Conservation (phyloP, 768 basidiomycete species). For the Boletus tylopilopsis region DNA sequence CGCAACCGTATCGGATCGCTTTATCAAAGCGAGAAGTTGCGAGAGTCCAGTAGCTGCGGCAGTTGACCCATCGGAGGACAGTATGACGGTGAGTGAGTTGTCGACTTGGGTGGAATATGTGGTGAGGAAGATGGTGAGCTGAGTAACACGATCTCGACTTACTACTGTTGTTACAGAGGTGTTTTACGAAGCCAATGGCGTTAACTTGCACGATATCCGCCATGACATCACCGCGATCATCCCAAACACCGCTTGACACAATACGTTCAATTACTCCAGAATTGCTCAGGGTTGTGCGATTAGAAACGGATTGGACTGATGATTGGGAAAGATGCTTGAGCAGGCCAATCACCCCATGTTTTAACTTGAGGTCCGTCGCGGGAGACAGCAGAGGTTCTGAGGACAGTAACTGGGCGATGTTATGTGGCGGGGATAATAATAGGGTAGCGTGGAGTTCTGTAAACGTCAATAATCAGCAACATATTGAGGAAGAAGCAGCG, state of each 20-base stretch:
- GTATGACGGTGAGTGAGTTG: constrained; percentile 50
- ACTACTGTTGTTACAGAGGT: constrained; percentile 79
- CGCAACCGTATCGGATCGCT: constrained; percentile 75
- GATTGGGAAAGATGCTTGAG: constrained; percentile 83
- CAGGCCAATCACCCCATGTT: constrained; percentile 85
- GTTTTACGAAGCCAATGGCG: constrained; percentile 86
- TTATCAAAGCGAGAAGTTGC: constrained; percentile 69
- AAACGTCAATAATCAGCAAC: constrained; percentile 7
- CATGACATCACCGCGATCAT: constrained; percentile 68
- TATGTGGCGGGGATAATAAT: constrained; percentile 62
- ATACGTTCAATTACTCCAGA: constrained; percentile 63
- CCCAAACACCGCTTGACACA: constrained; percentile 63
- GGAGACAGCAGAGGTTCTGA: constrained; percentile 54
- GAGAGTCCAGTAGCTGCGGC: constrained; percentile 49
- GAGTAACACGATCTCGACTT: constrained; percentile 21
- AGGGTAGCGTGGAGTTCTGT: constrained; percentile 57
- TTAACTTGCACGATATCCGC: constrained; percentile 83
- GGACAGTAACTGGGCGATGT: constrained; percentile 57
- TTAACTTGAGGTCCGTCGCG: constrained; percentile 70
- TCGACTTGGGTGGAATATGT: constrained; percentile 29
- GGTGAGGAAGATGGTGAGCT: constrained; percentile 30
- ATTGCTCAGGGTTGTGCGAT: constrained; percentile 56
- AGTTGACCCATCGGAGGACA: constrained; percentile 36
- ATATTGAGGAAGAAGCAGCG: background rate
- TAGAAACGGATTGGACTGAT: constrained; percentile 50